Evolutionary conservation across 2,329 filamentous ascomycete species (phyloP).

Genomic region (Phialophora tarda): DNA sequence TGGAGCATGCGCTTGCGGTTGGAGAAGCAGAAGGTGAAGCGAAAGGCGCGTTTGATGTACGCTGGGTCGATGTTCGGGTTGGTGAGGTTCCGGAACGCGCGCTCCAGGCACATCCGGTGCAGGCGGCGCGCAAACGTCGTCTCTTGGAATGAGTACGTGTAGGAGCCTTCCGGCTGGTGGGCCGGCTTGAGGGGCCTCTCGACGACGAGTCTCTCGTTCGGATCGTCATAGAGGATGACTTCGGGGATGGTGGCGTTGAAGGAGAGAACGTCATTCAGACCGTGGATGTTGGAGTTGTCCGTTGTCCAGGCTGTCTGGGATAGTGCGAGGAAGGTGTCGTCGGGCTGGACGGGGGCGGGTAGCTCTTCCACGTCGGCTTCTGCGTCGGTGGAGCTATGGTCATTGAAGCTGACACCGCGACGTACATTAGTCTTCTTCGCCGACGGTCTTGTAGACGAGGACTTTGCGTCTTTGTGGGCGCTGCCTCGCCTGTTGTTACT

Average conservation of each 20-base stretch:
- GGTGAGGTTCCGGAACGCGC: slow-evolving; percentile 55
- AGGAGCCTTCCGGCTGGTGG: slow-evolving; percentile 45
- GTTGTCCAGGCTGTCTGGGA: slow-evolving; percentile 19
- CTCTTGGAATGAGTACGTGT: slow-evolving; percentile 68
- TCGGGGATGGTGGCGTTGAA: slow-evolving; percentile 33
- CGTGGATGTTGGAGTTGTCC: slow-evolving; percentile 29
- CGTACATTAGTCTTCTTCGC: slow-evolving; percentile 9
- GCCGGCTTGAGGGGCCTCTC: slow-evolving; percentile 37
- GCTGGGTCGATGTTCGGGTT: slow-evolving; percentile 53
- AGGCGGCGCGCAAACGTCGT: slow-evolving; percentile 72
- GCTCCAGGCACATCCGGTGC: slow-evolving; percentile 69
- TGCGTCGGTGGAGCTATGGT: slow-evolving; percentile 21
- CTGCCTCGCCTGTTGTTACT: slow-evolving; percentile 7
- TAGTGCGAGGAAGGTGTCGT: slow-evolving; percentile 19
- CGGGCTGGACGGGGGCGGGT: slow-evolving; percentile 4
- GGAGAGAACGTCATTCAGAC: slow-evolving; percentile 29
- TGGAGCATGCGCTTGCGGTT: slow-evolving; percentile 48
- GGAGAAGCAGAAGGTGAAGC: slow-evolving; percentile 69
- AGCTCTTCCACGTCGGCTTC: slow-evolving; percentile 26
- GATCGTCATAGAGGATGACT: slow-evolving; percentile 17
- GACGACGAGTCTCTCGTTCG: slow-evolving; percentile 38
- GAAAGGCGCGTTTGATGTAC: slow-evolving; percentile 65
- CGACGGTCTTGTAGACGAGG: slow-evolving; percentile 12
- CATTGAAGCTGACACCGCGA: slow-evolving; percentile 18
- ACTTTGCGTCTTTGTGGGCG: slow-evolving; percentile 6